Evolutionary conservation across 352 stramenopile species (phyloP), one percentile per base, ranked within the genome.

Genomic region (Globisporangium acanthophoron): DNA sequence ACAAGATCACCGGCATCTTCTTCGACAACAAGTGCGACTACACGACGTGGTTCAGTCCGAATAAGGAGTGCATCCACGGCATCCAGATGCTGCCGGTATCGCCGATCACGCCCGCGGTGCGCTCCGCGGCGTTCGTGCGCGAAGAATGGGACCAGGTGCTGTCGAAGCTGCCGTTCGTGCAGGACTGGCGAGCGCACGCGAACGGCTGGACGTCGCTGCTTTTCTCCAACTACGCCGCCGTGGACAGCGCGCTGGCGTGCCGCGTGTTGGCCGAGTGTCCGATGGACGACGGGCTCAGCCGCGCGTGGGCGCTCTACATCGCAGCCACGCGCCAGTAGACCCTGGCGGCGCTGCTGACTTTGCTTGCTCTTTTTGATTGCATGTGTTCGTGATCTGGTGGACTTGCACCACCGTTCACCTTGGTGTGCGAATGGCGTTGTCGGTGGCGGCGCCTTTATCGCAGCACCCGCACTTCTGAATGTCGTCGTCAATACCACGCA

Each of bases 21-120:
- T 89, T 89, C 57, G 79, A 88, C 61, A 88, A 88, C 70, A 89
- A 89, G 52, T 82, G 69, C 46, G 79, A 89, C 64, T 89, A 87
- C 63, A 59, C 79, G 13, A 89, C 79, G 43, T 89, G 79, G 79
- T 89, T 89, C 62, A 88, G 75, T 39, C 71, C 79, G 5, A 78
- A 84, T 52, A 83, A 84, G 62, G 71, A 88, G 33, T 89, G 79
- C 62, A 89, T 89, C 49, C 79, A 89, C 63, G 79, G 79, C 52
- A 89, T 89, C 56, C 79, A 89, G 68, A 89, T 89, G 79, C 64
- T 89, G 5, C 79, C 79, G 0, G 67, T 89, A 29, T 85, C 78
- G 37, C 75, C 79, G 7, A 76, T 87, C 51, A 63, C 76, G 16
- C 65, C 74, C 51, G 62, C 71, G 16, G 71, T 79, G 2, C 75